Evolutionary conservation across 345 rosid species (phyloP).

Genomic region (Populus simonii): DNA sequence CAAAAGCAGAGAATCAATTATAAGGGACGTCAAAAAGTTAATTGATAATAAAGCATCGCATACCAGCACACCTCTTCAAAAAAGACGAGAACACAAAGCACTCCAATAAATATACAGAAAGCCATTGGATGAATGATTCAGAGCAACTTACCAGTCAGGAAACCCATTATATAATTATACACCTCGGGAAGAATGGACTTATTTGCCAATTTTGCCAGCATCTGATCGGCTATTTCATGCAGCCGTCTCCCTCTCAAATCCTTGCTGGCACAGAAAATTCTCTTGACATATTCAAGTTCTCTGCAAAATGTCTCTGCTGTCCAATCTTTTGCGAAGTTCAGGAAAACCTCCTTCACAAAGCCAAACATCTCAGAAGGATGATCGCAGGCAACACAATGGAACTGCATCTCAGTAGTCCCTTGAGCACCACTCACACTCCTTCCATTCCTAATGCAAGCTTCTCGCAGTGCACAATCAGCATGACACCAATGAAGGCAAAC

Average conservation of each 20-base stretch:
- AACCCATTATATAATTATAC: constrained; percentile 48
- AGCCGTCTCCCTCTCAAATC: constrained; percentile 77
- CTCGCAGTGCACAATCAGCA: constrained; percentile 81
- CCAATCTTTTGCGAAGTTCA: constrained; percentile 78
- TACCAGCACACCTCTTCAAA: background rate
- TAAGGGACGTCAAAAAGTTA: background rate
- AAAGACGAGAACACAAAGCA: background rate
- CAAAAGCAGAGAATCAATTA: background rate
- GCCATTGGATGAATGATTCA: background rate
- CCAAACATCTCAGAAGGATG: constrained; percentile 99
- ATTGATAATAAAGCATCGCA: background rate
- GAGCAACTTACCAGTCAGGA: constrained; percentile 53
- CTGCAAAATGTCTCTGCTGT: constrained; percentile 54
- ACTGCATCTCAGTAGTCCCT: constrained; percentile 79
- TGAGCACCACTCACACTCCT: constrained; percentile 47
- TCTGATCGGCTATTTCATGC: constrained; percentile 64
- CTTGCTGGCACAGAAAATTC: constrained; percentile 77
- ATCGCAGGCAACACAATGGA: constrained; percentile 87
- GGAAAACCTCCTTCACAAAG: constrained; percentile 94
- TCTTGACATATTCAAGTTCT: constrained; percentile 85
- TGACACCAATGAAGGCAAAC: constrained; percentile 98
- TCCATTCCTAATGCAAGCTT: constrained; percentile 77
- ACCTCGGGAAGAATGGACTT: constrained; percentile 63
- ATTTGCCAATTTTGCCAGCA: constrained; percentile 59
- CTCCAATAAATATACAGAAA: background rate